Evolutionary conservation across 192 early-diverging fungal genomes (phyloP), one percentile per base, ranked within the genome.

Genomic region (Coemansia sp.): DNA sequence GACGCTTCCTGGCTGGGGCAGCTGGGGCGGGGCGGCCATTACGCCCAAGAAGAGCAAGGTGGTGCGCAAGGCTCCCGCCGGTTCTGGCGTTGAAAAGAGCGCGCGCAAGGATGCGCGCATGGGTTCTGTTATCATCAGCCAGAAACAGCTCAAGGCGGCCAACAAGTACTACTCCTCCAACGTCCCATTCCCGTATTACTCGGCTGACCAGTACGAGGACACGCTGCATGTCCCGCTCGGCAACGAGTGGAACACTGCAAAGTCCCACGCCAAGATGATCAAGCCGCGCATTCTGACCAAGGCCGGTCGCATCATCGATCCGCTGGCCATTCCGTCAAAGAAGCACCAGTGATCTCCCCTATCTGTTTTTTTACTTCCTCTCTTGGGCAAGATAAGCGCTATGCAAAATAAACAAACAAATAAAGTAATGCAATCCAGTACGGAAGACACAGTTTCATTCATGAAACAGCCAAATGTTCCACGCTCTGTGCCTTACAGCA

Each of bases 1-100:
- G 59, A 92, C 91, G 9, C 81, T 99, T 65, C 97, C 97, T 11
- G 97, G 97, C 61, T 99, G 97, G 97, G 95, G 95, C 11, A 81
- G 84, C 41, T 97, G 96, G 93, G 87, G 80, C 65, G 90, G 90
- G 22, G 80, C 85, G 3, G 90, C 88, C 22, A 68, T 93, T 8
- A 80, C 85, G 37, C 68, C 85, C 36, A 88, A 88, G 69, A 86
- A 89, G 66, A 87, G 87, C 61, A 85, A 89, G 69, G 84, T 87
- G 11, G 76, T 84, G 41, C 79, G 73, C 49, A 83, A 85, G 57
- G 71, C 84, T 0, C 74, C 67, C 6, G 41, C n/a, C 0, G 80
- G 69, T 5, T 66, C 70, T 11, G 72, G 67, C 8, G 39, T 74
- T 5, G 62, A 70, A 11, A 76, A 69, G 48, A 21, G 15, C 10